Evolutionary conservation across 2,329 filamentous ascomycete species (phyloP), one percentile per base, ranked within the genome.

Genomic region (Byssochlamys sp.): DNA sequence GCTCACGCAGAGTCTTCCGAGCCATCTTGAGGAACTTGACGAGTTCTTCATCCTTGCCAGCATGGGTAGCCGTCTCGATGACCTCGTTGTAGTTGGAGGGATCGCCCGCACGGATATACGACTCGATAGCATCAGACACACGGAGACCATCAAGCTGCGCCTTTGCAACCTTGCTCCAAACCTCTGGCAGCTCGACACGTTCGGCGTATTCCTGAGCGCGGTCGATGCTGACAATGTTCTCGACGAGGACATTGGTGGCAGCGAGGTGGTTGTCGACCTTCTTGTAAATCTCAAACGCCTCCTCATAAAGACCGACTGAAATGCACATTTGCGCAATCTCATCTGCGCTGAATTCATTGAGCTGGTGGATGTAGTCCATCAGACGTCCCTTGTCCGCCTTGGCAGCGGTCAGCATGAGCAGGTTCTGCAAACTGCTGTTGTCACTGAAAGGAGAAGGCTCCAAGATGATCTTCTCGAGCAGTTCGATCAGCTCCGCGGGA

Each of bases 371-470:
- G 77, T 99, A 99, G 71, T 92, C 89, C 85, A 96, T 95, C 58
- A 99, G 86, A 66, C 91, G 89, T 55, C 87, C 84, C 79, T 96
- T 96, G 74, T 99, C 95, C 11, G 94, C 91, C 79, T 96, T 96
- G 66, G 91, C 91, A 51, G 95, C 94, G 27, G 94, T 99, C 68
- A 97, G 87, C 80, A 99, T 90, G 60, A 99, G 84, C 59, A 99
- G 78, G 75, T 99, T 99, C 76, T 99, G 95, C 58, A 99, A 81
- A 72, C 90, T 96, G 69, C 90, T 84, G 75, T 99, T 99, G 77
- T 99, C 95, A 67, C 90, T 96, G 81, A 99, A 99, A 4, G 90
- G 90, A 3, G 92, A 95, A n/a, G 94, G 95, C 80, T 99, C 94
- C n/a, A 99, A 80, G 31, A 99, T 92, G 65, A 99, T 99, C 85